A percentile compares a stretch with the other conserved stretches of the same genome.
These are phyloP conservation scores for Blastobotrys serpentis DNA, from an alignment of 1,139 yeast genomes.

Conservation along the genomic window DNA sequence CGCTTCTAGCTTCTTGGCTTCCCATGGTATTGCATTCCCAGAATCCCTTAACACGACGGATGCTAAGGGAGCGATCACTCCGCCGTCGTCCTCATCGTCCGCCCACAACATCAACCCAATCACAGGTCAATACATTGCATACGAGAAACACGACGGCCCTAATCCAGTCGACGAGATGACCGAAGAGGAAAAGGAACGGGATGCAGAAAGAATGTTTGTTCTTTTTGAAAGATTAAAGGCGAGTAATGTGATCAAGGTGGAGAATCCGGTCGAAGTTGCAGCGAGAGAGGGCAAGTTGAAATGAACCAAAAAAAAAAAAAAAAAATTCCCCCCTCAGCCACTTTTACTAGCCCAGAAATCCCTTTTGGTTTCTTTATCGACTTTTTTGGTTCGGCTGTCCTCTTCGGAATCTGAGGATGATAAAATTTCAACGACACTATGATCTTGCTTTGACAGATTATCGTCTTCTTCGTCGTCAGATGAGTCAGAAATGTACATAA, in stretches of 20 bases:
- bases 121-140: slow-evolving; percentile 32
- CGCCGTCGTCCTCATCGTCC: neutral
- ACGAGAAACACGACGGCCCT: slow-evolving; percentile 11
- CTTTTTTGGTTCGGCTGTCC: slow-evolving; percentile 8
- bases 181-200: slow-evolving; percentile 53
- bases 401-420: slow-evolving; percentile 9
- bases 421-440: slow-evolving; percentile 8
- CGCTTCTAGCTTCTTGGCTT: slow-evolving; percentile 32
- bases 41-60: slow-evolving; percentile 17
- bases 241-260: slow-evolving; percentile 47
- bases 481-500: slow-evolving; percentile 14
- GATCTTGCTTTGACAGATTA: slow-evolving; percentile 1
- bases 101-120: slow-evolving; percentile 29
- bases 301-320: too few relatives aligned
- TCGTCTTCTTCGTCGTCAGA: slow-evolving; percentile 6
- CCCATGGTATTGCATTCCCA: slow-evolving; percentile 28
- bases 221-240: slow-evolving; percentile 49
- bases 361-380: slow-evolving; percentile 13
- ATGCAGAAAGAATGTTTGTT: slow-evolving; percentile 52
- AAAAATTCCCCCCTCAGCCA: too few relatives aligned
- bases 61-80: neutral
- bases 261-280: slow-evolving; percentile 39
- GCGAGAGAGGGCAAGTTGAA: slow-evolving; percentile 16
- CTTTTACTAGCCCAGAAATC: slow-evolving; percentile 16
- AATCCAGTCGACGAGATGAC: slow-evolving; percentile 36